Evolutionary conservation across 441 rosid species (phyloP).

Genomic region (Erysimum cheiri): DNA sequence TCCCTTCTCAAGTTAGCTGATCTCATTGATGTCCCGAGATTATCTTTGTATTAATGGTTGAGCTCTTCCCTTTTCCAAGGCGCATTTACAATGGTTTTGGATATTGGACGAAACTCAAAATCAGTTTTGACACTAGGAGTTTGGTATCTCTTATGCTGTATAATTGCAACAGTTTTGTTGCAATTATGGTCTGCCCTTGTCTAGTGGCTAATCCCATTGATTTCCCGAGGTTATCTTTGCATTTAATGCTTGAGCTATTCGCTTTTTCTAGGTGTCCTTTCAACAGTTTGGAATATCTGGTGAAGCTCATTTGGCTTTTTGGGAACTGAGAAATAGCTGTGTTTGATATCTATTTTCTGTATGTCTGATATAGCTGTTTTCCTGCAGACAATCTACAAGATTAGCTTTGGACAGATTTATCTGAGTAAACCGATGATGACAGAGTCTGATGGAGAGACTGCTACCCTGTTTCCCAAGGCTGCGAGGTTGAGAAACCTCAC

Average conservation of each 20-base stretch:
- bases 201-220: constrained; percentile 1
- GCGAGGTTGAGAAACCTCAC: constrained; percentile 97
- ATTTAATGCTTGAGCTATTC: neutral
- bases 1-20: too few relatives aligned
- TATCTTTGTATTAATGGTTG: neutral
- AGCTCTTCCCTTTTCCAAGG: neutral
- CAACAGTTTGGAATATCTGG: neutral
- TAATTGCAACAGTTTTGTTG: neutral
- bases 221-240: neutral
- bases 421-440: constrained; percentile 99
- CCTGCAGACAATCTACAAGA: constrained; percentile 89
- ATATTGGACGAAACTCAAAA: neutral
- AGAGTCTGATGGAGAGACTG: constrained; percentile 96
- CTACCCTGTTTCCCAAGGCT: constrained; percentile 94
- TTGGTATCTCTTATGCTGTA: neutral
- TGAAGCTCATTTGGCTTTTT: constrained; percentile 5
- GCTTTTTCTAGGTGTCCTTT: constrained; percentile 9
- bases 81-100: neutral
- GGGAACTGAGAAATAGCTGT: neutral
- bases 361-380: constrained; percentile 27
- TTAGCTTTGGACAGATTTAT: constrained; percentile 94
- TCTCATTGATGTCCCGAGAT: neutral
- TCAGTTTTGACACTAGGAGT: neutral
- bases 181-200: constrained; percentile 20
- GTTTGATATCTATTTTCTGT: neutral